Base-by-base conservation (phyloP, 805 yeast species). In the Cyberlindnera mycetangii region DNA sequence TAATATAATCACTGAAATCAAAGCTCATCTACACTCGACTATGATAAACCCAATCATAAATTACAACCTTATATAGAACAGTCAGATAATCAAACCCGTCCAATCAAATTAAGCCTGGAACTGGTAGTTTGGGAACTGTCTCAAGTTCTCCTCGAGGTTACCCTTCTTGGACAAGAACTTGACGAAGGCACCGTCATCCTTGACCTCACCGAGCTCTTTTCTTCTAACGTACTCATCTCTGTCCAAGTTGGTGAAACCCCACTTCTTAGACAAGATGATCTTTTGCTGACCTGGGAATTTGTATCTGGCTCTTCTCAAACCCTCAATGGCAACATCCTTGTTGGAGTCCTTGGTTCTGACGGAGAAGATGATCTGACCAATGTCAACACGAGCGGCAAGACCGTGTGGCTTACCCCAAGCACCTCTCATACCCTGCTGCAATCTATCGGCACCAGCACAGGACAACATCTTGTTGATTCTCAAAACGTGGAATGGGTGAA, bases 341-440 rank as follows among this genome's bases (percentile, higher is more conserved):
- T 89, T 90, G 69, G 83, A 75, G 78, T 93, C 99, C 83, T 85
- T 92, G 76, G 97, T 87, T 83, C 99, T 92, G 74, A 89, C 89
- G 61, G 98, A 92, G 79, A 93, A 83, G 72, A 93, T 83, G 73
- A 93, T 84, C 81, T 93, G 99, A 71, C 99, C 99, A 76, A 93
- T 93, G 79, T 78, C 78, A 73, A 93, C 98, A 77, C 99, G 89
- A 68, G 99, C 99, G 67, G 98, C 99, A 69, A 89, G 81, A 83
- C 99, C 99, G 68, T 90, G 97, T 69, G 99, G 99, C 83, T 93
- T 93, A 89, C 99, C 99, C 98, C 98, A 93, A 72, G 99, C 99
- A 83, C 95, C 95, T 89, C 99, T 92, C 99, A 93, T 93, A 90
- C 99, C 99, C 81, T 93, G 98, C 82, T 93, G 99, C 79, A 93